Conservation (phyloP, 2,329 filamentous ascomycete genomes). For the Didymellaceae sp. region DNA sequence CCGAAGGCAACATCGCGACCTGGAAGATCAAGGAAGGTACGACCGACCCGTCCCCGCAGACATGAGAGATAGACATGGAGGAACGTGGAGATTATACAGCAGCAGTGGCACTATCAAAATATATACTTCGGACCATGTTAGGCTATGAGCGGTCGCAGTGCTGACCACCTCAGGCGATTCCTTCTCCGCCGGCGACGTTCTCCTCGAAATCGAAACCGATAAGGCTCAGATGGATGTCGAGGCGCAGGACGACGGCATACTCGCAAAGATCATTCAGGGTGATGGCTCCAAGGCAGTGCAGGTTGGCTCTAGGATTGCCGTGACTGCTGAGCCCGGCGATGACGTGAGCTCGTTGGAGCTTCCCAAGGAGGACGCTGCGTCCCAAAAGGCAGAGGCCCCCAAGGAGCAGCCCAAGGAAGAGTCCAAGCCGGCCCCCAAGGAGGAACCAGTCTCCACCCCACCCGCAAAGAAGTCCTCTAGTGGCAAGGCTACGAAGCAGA, state of each 20-base stretch:
- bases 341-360: conserved; percentile 77
- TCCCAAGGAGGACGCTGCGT: conserved; percentile 67
- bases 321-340: conserved; percentile 81
- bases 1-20: conserved; percentile 83
- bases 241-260: conserved; percentile 84
- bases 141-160: background rate
- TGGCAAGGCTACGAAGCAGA: conserved; percentile 66
- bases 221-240: conserved; percentile 96
- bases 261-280: conserved; percentile 79
- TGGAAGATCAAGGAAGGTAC: conserved; percentile 85
- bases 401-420: conserved; percentile 39
- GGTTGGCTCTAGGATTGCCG: conserved; percentile 81
- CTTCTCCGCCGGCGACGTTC: conserved; percentile 82
- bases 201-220: conserved; percentile 92
- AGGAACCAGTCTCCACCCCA: conserved; percentile 45
- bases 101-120: background rate
- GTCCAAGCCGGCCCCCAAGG: conserved; percentile 35
- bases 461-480: conserved; percentile 34
- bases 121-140: background rate
- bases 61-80: background rate
- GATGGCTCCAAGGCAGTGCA: conserved; percentile 78
- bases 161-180: conserved; percentile 63
- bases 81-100: background rate
- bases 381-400: conserved; percentile 48
- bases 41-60: conserved; percentile 9